phyloP scores from a whole-genome alignment of 164 flowering plant genomes.

The Macadamia integrifolia region DNA sequence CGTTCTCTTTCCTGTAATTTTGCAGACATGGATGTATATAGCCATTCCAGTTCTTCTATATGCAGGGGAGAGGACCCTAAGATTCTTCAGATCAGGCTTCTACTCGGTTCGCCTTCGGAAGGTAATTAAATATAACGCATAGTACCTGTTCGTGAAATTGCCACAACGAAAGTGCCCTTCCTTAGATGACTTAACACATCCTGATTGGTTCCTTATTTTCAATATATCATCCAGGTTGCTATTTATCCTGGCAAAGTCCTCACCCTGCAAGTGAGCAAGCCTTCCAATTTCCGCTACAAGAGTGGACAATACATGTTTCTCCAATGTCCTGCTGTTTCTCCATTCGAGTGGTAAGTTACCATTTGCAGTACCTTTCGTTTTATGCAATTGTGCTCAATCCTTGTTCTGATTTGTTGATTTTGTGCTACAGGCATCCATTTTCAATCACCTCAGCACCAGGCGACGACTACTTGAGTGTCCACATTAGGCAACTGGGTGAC shows the following conservation, averaged over 20 bases:
- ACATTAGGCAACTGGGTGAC: slow-evolving; percentile 90
- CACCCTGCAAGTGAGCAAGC: slow-evolving; percentile 89
- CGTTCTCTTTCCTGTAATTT: not conserved
- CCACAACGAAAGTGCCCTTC: too few species aligned
- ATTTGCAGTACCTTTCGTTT: not conserved
- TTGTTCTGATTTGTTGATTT: too few species aligned
- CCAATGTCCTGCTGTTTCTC: slow-evolving; percentile 95
- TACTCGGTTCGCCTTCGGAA: slow-evolving; percentile 68
- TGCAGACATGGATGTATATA: slow-evolving; percentile 99
- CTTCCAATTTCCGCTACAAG: slow-evolving; percentile 75
- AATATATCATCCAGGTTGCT: slow-evolving; percentile 57
- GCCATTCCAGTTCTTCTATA: slow-evolving; percentile 77
- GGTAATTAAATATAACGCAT: slow-evolving; percentile 29
- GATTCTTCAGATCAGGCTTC: slow-evolving; percentile 79
- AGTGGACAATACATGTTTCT: slow-evolving; percentile 99
- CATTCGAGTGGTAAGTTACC: slow-evolving; percentile 81
- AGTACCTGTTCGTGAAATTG: not conserved
- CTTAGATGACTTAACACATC: too few species aligned
- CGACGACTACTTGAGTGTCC: slow-evolving; percentile 87
- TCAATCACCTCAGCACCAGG: slow-evolving; percentile 97
- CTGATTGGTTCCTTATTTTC: not conserved
- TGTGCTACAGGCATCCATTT: slow-evolving; percentile 88
- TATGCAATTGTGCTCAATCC: too few species aligned
- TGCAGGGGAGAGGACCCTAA: slow-evolving; percentile 79
- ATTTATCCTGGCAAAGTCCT: slow-evolving; percentile 94